Conservation (phyloP, 139 green algal genomes). For the Marvania coccoides region DNA sequence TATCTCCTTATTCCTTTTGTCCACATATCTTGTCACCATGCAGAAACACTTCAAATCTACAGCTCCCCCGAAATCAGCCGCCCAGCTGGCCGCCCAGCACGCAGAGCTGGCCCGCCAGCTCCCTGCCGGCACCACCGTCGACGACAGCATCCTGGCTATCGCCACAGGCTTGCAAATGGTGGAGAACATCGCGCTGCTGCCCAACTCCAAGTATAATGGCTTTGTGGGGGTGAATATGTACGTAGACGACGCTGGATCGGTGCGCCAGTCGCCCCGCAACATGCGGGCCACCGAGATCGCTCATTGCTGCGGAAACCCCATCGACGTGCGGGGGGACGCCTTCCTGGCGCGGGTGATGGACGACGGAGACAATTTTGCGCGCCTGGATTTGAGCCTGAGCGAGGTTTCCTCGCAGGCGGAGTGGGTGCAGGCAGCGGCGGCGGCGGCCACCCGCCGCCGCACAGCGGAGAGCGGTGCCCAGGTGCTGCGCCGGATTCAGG, state of each 20-base stretch:
- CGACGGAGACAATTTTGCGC: conserved; percentile 73
- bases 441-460: conserved; percentile 7
- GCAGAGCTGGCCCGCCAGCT: conserved; percentile 21
- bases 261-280: conserved; percentile 64
- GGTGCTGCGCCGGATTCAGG: not conserved
- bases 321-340: conserved; percentile 74
- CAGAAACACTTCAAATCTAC: conserved; percentile 26
- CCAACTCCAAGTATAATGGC: conserved; percentile 42
- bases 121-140: not conserved
- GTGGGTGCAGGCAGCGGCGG: conserved; percentile 51
- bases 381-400: conserved; percentile 52
- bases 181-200: conserved; percentile 69
- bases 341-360: conserved; percentile 77
- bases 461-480: not conserved
- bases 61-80: conserved; percentile 9
- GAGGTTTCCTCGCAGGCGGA: conserved; percentile 55
- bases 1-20: not conserved
- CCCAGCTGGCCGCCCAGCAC: conserved; percentile 7
- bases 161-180: conserved; percentile 39
- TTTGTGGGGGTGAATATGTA: conserved; percentile 82
- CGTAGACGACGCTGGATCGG: conserved; percentile 63
- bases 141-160: conserved; percentile 15
- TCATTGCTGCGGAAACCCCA: conserved; percentile 46
- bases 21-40: not conserved
- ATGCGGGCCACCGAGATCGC: conserved; percentile 61